Conservation (phyloP, 257 asterid genomes). For the Solanum neorickii region DNA sequence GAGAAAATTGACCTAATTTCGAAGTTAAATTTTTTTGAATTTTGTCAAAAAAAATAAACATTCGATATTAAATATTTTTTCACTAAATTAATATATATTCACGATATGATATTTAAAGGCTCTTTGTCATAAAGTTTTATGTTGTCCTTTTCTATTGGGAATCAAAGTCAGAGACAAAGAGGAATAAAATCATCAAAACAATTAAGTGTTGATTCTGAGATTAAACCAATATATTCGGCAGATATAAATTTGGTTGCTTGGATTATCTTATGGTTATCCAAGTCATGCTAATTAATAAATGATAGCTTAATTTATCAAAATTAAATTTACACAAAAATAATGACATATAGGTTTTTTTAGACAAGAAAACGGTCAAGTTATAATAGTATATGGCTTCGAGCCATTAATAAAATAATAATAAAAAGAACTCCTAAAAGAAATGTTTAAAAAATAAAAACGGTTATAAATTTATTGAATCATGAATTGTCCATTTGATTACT, state of each 20-base stretch:
- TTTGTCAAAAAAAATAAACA: too few species aligned
- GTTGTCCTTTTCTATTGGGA: not conserved
- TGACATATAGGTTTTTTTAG: not conserved
- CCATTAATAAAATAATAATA: too few species aligned
- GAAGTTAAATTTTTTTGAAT: too few species aligned
- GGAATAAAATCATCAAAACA: not conserved
- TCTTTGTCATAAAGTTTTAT: not conserved
- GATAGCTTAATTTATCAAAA: not conserved
- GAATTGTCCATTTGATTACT: too few species aligned
- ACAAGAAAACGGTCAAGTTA: not conserved
- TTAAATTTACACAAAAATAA: not conserved
- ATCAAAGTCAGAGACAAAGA: not conserved
- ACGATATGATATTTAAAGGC: not conserved
- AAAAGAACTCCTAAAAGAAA: too few species aligned
- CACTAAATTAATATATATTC: not conserved
- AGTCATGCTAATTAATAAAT: not conserved
- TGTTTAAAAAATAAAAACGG: too few species aligned
- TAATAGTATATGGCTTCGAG: too few species aligned
- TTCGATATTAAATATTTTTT: too few species aligned
- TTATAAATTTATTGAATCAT: too few species aligned
- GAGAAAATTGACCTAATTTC: too few species aligned
- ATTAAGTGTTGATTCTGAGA: not conserved
- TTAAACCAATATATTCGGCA: not conserved
- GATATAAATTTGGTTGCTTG: not conserved
- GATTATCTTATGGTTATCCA: not conserved